phyloP scores from a whole-genome alignment of 306 rosid species.

The Cucurbita ficifolia region DNA sequence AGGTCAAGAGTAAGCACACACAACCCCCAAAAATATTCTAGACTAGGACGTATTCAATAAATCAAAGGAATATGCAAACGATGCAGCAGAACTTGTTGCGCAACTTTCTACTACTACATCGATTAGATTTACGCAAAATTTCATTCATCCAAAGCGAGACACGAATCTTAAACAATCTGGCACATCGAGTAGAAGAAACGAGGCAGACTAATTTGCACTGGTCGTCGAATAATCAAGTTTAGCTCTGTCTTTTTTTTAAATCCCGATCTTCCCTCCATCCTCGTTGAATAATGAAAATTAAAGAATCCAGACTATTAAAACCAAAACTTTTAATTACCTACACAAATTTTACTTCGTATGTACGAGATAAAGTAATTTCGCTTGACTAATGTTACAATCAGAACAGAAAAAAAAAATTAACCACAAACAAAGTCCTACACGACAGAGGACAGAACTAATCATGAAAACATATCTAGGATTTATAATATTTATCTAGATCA shows the following conservation, averaged over 20 bases:
- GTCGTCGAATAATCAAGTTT: background rate
- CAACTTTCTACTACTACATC: background rate
- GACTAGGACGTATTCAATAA: background rate
- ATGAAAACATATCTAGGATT: background rate
- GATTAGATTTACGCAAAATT: background rate
- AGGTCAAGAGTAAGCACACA: background rate
- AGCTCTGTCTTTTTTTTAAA: background rate
- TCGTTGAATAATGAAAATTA: background rate
- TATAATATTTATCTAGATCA: background rate
- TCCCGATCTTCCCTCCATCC: background rate
- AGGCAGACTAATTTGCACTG: background rate
- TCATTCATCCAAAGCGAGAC: too few relatives aligned
- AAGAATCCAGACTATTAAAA: background rate
- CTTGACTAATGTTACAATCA: background rate
- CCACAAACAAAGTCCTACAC: background rate
- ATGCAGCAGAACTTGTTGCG: background rate
- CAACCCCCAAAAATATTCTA: background rate
- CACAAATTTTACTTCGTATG: background rate
- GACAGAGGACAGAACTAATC: too few relatives aligned
- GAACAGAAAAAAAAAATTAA: background rate
- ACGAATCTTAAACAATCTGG: background rate
- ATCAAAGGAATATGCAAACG: background rate
- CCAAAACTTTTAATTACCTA: background rate
- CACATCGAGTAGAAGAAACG: background rate
- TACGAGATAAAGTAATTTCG: background rate